phyloP scores from a whole-genome alignment of 768 basidiomycete genomes.

The Rhodotorula babjevae region DNA sequence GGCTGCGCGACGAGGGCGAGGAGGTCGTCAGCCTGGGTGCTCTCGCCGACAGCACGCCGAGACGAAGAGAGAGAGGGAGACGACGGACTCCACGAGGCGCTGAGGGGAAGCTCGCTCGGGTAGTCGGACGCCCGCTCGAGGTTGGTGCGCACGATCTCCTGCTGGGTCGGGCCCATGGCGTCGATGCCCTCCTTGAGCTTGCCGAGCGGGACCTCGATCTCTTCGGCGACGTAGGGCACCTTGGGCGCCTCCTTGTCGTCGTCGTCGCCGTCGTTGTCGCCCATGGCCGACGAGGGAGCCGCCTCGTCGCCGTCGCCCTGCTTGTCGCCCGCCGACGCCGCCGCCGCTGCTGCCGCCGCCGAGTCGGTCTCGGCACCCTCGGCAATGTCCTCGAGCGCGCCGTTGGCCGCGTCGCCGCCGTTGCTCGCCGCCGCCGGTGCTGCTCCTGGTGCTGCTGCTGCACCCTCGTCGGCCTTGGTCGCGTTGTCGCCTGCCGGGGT shows the following conservation, averaged over 20 bases:
- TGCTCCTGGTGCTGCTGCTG: too few species aligned
- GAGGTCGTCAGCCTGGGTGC: too few species aligned
- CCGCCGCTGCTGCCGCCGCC: neutral
- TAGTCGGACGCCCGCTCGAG: conserved; percentile 23
- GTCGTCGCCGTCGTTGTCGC: too few species aligned
- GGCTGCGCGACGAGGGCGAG: conserved; percentile 4
- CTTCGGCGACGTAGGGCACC: neutral
- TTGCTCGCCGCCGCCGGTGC: neutral
- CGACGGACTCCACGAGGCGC: conserved; percentile 35
- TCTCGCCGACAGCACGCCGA: too few species aligned
- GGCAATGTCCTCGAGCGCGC: neutral
- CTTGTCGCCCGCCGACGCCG: too few species aligned
- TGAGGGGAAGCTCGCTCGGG: conserved; percentile 34
- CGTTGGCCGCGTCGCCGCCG: neutral
- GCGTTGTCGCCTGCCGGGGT: neutral
- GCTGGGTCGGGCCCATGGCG: conserved; percentile 12
- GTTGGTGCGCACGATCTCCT: conserved; percentile 16
- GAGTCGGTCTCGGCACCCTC: neutral
- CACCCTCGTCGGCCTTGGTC: neutral
- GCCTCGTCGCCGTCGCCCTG: neutral
- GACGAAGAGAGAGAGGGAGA: neutral
- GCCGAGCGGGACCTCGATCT: neutral
- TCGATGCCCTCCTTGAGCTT: conserved; percentile 7
- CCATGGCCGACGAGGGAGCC: too few species aligned
- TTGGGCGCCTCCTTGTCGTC: too few species aligned